Base-by-base conservation (phyloP, 345 rosid genomes). In the Lagerstroemia speciosa region DNA sequence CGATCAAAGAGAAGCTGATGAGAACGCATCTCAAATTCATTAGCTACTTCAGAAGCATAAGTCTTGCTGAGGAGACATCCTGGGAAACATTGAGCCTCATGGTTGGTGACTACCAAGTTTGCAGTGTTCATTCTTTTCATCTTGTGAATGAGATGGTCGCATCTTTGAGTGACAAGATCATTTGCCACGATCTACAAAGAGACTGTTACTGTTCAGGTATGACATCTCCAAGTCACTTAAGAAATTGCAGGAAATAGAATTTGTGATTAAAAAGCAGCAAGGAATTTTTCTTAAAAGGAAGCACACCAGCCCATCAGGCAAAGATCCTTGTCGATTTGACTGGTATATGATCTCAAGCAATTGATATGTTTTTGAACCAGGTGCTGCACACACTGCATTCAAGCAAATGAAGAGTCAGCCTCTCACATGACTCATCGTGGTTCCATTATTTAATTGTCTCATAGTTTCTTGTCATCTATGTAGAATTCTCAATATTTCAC, bases 331-430 rank as follows among this genome's bases (percentile, higher is more conserved):
- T 77, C 84, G 74, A 55, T 80, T 73, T 62, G 90, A 83, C 57
- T 85, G 86, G 76, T 91, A 83, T 32, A 94, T 83, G 61, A 91
- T 83, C 78, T 91, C 97, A 73, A 94, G 97, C 74, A 94, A 76
- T 80, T 94, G 97, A 77, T 91, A 94, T 75, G 99, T 89, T 74
- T 94, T 94, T 71, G 98, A 91, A 76, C 99, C 99, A 53, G 98
- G 99, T 32, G 96, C 99, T 38, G 99, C 97, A 77, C 97, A 94
- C 95, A 94, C 99, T 94, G 78, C 70, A 63, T 57, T 74, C 34
- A 65, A 27, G 64, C 55, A 38, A 73, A 68, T 32, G 17, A 58
- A 58, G 34, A 10, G 63, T 27, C 19, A 30, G 34, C 19, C 29
- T 9, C 11, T 14, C 33, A 26, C 33, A 58, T 0, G 32, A 27